Percentiles rank a stretch among this genome's conserved stretches.
Evolutionary conservation across 441 rosid species (phyloP).

Genomic region (Sinapis alba): DNA sequence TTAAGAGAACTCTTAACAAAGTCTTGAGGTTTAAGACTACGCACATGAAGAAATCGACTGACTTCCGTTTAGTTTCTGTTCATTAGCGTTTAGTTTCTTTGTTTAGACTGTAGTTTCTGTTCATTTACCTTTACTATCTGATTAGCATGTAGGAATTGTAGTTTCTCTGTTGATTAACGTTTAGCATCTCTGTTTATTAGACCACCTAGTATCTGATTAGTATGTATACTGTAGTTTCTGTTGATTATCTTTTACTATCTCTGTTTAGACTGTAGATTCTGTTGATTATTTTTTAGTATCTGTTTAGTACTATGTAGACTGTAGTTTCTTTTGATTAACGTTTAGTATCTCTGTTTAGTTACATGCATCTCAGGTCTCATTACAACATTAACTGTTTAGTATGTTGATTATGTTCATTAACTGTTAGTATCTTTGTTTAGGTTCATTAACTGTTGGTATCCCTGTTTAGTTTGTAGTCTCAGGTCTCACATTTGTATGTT

Average conservation of each 20-base stretch:
- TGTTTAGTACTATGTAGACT: neutral
- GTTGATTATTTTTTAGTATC: neutral
- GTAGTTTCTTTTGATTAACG: neutral
- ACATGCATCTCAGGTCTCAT: no score
- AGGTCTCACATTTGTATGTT: neutral
- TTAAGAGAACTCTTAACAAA: neutral
- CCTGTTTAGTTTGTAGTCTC: neutral
- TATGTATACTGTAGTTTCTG: neutral
- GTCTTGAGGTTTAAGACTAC: neutral
- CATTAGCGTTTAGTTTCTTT: neutral
- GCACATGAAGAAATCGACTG: neutral
- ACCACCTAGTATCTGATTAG: neutral
- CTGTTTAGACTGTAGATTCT: neutral
- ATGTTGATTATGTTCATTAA: neutral
- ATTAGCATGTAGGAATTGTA: no score
- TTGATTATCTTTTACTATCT: no score
- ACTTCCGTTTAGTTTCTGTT: neutral
- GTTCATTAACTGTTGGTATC: neutral
- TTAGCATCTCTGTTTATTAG: neutral
- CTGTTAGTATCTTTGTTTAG: neutral
- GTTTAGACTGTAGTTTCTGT: no score
- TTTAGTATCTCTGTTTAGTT: neutral
- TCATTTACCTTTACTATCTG: no score
- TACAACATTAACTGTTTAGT: neutral
- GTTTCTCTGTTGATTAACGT: neutral